A percentile compares a stretch with the other conserved stretches of the same genome.
Evolutionary conservation across 2,329 filamentous ascomycete species (phyloP).

Genomic region (Gnomoniopsis sp.): DNA sequence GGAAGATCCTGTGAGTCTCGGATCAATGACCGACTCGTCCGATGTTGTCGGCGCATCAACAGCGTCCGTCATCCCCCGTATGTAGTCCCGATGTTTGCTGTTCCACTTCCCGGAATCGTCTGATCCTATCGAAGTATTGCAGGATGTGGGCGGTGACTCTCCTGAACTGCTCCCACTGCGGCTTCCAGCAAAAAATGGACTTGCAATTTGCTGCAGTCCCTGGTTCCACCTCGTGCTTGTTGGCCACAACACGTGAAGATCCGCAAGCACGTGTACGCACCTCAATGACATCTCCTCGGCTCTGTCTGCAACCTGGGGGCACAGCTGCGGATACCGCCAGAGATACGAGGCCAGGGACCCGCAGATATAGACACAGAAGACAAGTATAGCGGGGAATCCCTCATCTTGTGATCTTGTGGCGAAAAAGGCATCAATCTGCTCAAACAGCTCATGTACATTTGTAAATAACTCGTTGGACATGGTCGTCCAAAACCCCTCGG

Average conservation of each 20-base stretch:
- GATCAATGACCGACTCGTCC: conserved; percentile 14
- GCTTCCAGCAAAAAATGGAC: conserved; percentile 12
- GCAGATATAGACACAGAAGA: conserved; percentile 38
- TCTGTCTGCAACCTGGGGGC: conserved; percentile 21
- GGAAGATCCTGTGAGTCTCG: conserved; percentile 3
- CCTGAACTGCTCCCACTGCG: conserved; percentile 2
- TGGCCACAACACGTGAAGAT: conserved; percentile 22
- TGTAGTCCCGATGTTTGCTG: background rate
- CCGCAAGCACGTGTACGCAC: conserved; percentile 20
- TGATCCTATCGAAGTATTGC: conserved; percentile 5
- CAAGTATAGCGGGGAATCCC: conserved; percentile 33
- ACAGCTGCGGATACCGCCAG: conserved; percentile 28
- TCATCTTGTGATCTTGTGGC: conserved; percentile 26
- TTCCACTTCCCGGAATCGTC: background rate
- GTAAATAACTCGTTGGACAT: conserved; percentile 31
- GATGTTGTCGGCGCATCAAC: background rate
- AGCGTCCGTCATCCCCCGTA: background rate
- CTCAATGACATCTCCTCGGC: conserved; percentile 25
- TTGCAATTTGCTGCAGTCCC: conserved; percentile 20
- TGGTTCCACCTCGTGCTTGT: conserved; percentile 22
- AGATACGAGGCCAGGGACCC: conserved; percentile 33
- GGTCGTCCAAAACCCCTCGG: conserved; percentile 25
- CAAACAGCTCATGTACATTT: conserved; percentile 32
- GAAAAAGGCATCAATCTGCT: conserved; percentile 33
- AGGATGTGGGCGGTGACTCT: conserved; percentile 13